A percentile compares a stretch with the other conserved stretches of the same genome.
Evolutionary conservation across 257 asterid genomes (phyloP).

Genomic region (Solanum arcanum): DNA sequence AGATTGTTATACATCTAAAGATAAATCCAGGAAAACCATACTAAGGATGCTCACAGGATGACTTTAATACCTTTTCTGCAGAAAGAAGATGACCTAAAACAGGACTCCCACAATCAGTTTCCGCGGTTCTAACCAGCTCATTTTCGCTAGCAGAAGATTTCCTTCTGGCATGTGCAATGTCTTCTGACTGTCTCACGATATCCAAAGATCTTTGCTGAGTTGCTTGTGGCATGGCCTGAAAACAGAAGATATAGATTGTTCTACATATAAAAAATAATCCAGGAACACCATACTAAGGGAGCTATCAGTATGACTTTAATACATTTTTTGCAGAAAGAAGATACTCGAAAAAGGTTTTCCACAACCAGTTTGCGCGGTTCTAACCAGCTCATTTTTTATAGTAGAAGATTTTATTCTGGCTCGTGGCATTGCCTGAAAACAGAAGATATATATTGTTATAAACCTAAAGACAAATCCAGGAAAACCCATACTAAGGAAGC

Average conservation of each 20-base stretch:
- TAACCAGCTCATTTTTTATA: too few species aligned
- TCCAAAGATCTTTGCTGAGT: background rate
- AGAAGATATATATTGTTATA: too few species aligned
- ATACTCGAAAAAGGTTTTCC: background rate
- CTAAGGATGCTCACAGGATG: background rate
- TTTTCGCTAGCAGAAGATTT: background rate
- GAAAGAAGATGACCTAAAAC: background rate
- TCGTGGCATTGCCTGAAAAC: too few species aligned
- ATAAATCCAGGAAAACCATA: background rate
- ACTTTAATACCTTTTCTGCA: background rate
- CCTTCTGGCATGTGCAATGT: background rate
- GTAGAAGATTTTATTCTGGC: too few species aligned
- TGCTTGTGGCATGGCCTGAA: background rate
- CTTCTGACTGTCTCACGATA: background rate
- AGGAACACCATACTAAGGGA: too few species aligned
- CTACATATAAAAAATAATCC: background rate
- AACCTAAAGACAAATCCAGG: background rate
- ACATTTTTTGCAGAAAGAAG: background rate
- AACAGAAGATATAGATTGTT: background rate
- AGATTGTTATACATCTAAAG: background rate
- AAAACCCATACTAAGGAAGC: background rate
- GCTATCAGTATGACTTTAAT: too few species aligned
- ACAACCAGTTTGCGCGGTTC: background rate
- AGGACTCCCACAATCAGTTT: background rate
- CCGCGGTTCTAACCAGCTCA: background rate